Conservation (phyloP, 2,329 filamentous ascomycete species). For the Verticillium alfalfae region DNA sequence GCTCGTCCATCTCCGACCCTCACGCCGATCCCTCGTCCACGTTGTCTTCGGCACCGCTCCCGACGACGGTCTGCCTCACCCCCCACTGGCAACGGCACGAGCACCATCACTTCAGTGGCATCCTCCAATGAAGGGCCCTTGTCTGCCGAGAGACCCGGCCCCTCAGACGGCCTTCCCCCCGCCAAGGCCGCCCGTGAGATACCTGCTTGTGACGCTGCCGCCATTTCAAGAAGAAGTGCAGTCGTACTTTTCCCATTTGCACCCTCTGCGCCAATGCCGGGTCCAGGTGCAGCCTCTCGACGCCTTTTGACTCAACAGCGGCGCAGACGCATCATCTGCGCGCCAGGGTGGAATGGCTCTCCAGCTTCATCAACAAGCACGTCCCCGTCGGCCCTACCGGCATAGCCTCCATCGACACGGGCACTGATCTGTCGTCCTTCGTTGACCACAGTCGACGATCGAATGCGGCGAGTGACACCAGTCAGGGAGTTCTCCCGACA, state of each 20-base stretch:
- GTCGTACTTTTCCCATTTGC: constrained; percentile 32
- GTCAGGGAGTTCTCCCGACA: not conserved
- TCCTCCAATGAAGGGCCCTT: not conserved
- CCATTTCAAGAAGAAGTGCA: constrained; percentile 40
- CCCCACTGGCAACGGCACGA: not conserved
- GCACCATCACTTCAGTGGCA: not conserved
- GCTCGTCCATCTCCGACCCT: constrained; percentile 6
- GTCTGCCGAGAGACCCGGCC: not conserved
- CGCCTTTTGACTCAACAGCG: constrained; percentile 19
- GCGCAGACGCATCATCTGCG: constrained; percentile 29
- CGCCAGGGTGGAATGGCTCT: constrained; percentile 34
- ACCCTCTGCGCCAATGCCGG: constrained; percentile 31
- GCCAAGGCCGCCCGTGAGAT: constrained; percentile 11
- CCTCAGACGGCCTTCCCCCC: not conserved
- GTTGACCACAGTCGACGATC: constrained; percentile 2
- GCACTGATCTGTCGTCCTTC: constrained; percentile 17
- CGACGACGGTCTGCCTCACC: constrained; percentile 15
- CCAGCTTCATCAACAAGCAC: constrained; percentile 26
- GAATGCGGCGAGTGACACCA: not conserved
- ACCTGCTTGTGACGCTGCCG: constrained; percentile 36
- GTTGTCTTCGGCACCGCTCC: constrained; percentile 6
- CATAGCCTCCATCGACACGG: constrained; percentile 30
- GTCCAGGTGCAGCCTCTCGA: constrained; percentile 29
- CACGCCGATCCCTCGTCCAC: not conserved
- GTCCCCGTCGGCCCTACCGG: constrained; percentile 13